A percentile compares a stretch with the other conserved stretches of the same genome.
Evolutionary conservation across 306 rosid species (phyloP).

Genomic region (Cotoneaster glaucophyllus): DNA sequence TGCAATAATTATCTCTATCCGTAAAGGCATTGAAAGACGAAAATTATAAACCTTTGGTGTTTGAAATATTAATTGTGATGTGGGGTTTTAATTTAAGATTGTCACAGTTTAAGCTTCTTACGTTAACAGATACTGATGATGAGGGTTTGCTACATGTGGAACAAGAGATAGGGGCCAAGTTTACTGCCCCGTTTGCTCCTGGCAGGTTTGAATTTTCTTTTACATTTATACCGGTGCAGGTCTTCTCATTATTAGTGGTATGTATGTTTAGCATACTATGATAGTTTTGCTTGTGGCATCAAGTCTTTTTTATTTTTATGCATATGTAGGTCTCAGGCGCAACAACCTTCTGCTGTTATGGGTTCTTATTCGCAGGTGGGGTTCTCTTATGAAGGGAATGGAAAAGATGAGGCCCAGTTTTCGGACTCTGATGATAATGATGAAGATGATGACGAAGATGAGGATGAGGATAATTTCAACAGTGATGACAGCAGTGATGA

Average conservation of each 20-base stretch:
- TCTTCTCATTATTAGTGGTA: background rate
- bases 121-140: conserved; percentile 74
- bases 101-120: conserved; percentile 39
- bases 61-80: background rate
- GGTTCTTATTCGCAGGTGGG: conserved; percentile 96
- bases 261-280: background rate
- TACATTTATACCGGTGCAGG: background rate
- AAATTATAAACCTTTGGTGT: conserved; percentile 8
- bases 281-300: background rate
- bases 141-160: conserved; percentile 89
- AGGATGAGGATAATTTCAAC: conserved; percentile 69
- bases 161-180: conserved; percentile 90
- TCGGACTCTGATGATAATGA: conserved; percentile 75
- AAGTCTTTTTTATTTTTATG: conserved; percentile 18
- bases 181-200: conserved; percentile 55
- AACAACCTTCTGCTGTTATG: conserved; percentile 71
- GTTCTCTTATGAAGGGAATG: conserved; percentile 82
- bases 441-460: conserved; percentile 67
- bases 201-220: conserved; percentile 45
- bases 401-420: conserved; percentile 67
- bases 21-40: conserved; percentile 17
- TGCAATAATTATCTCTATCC: conserved; percentile 8
- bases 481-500: conserved; percentile 96
- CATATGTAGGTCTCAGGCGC: conserved; percentile 43
- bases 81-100: conserved; percentile 16